A percentile compares a stretch with the other conserved stretches of the same genome.
phyloP scores from a whole-genome alignment of 2,329 filamentous ascomycete genomes.

The Dichotomopilus funicola region DNA sequence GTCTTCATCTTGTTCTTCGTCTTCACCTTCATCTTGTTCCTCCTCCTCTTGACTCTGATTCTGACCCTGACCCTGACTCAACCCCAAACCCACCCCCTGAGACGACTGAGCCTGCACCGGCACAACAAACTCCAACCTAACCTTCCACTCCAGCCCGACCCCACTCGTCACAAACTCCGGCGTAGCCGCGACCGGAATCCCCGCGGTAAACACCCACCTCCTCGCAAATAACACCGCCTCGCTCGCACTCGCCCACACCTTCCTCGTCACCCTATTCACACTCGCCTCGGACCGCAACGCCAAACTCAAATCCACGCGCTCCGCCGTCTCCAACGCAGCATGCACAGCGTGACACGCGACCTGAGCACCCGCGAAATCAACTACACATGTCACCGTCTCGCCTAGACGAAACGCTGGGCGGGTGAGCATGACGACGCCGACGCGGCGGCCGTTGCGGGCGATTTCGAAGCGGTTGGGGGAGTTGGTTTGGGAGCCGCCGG shows the following conservation, averaged over 20 bases:
- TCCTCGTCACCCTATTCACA: constrained; percentile 79
- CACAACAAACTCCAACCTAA: constrained; percentile 89
- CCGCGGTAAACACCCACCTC: constrained; percentile 71
- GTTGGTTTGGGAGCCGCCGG: constrained; percentile 48
- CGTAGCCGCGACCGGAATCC: constrained; percentile 75
- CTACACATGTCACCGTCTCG: constrained; percentile 73
- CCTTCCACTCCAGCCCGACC: constrained; percentile 78
- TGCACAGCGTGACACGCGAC: constrained; percentile 83
- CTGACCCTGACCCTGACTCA: constrained; percentile 13
- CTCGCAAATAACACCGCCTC: constrained; percentile 79
- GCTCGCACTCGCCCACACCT: constrained; percentile 68
- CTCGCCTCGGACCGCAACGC: constrained; percentile 80
- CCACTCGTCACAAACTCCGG: constrained; percentile 90
- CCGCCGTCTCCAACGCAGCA: constrained; percentile 76
- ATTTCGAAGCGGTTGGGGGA: constrained; percentile 95
- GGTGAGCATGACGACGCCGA: constrained; percentile 83
- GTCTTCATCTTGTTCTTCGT: too few relatives aligned
- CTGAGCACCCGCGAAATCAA: constrained; percentile 74
- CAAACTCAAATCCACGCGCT: constrained; percentile 72
- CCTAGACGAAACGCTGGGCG: constrained; percentile 84
- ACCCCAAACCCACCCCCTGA: background rate
- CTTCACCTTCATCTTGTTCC: constrained; percentile 23
- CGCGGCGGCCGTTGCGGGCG: constrained; percentile 81
- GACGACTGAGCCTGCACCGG: constrained; percentile 41
- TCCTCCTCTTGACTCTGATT: constrained; percentile 25